Evolutionary conservation across 208 protist genomes (phyloP).

Genomic region (Eutreptiella sp.): DNA sequence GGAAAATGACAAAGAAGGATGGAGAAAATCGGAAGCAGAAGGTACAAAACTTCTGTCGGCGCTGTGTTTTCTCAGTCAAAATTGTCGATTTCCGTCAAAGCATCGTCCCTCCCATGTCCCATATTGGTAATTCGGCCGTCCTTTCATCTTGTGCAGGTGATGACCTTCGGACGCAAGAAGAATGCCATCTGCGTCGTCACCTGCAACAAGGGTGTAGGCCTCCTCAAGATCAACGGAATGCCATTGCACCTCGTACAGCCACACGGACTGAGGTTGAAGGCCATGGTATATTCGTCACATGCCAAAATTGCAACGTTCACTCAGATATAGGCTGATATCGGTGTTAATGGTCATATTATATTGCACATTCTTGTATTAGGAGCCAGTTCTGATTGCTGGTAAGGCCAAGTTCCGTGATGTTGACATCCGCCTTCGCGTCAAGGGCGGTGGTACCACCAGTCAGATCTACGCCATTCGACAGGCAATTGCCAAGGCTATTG

Average conservation of each 20-base stretch:
- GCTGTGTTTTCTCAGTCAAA: too few species aligned
- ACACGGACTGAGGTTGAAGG: slow-evolving; percentile 94
- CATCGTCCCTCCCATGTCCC: too few species aligned
- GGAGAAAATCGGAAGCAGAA: too few species aligned
- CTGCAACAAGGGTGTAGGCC: slow-evolving; percentile 90
- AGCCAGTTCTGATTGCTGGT: slow-evolving; percentile 94
- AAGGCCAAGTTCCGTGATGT: slow-evolving; percentile 82
- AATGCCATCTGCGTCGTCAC: slow-evolving; percentile 97
- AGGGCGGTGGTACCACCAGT: slow-evolving; percentile 94
- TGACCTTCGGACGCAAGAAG: slow-evolving; percentile 95
- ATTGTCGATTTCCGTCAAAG: too few species aligned
- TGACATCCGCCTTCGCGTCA: slow-evolving; percentile 93
- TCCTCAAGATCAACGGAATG: slow-evolving; percentile 96
- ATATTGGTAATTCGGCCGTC: too few species aligned
- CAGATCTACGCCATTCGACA: slow-evolving; percentile 98
- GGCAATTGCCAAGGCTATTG: slow-evolving; percentile 96
- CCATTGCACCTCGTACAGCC: slow-evolving; percentile 95
- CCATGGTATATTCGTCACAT: too few species aligned
- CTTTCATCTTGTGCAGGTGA: too few species aligned
- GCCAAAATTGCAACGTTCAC: too few species aligned
- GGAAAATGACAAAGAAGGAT: too few species aligned
- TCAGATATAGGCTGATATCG: too few species aligned
- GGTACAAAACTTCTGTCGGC: too few species aligned
- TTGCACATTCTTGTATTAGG: too few species aligned
- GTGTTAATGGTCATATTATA: not conserved